Evolutionary conservation across 2,329 filamentous ascomycete species (phyloP).

Genomic region (Penicillium sclerotigenum): DNA sequence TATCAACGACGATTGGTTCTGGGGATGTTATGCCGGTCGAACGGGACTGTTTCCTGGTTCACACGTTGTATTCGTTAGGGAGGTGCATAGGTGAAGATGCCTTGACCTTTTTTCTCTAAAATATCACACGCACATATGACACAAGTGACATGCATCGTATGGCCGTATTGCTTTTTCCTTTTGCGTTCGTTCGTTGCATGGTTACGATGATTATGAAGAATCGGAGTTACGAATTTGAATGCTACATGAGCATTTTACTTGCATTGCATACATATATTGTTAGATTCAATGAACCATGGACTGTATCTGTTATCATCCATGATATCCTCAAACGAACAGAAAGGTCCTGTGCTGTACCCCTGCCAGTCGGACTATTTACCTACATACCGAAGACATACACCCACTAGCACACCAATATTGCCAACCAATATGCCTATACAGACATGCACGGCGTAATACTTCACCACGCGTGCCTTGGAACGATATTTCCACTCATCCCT

Average conservation of each 20-base stretch:
- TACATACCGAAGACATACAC: neutral
- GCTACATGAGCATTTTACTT: neutral
- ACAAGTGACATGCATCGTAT: neutral
- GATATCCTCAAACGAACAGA: neutral
- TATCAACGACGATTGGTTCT: constrained; percentile 87
- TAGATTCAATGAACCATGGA: neutral
- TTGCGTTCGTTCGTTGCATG: neutral
- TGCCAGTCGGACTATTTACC: neutral
- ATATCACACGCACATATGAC: neutral
- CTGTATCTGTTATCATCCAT: neutral
- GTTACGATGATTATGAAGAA: constrained; percentile 2
- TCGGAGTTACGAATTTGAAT: constrained; percentile 5
- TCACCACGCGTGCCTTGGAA: neutral
- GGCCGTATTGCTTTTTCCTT: neutral
- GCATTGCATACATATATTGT: neutral
- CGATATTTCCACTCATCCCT: neutral
- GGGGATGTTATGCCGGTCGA: constrained; percentile 77
- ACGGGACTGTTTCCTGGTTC: constrained; percentile 77
- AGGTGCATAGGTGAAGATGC: constrained; percentile 25
- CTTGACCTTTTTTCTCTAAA: neutral
- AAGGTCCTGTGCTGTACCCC: neutral
- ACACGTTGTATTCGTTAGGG: constrained; percentile 60
- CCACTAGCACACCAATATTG: neutral
- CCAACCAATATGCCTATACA: neutral
- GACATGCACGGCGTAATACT: neutral